Evolutionary conservation across 441 rosid species (phyloP), one percentile per base, ranked within the genome.

Genomic region (Jatropha podagrica): DNA sequence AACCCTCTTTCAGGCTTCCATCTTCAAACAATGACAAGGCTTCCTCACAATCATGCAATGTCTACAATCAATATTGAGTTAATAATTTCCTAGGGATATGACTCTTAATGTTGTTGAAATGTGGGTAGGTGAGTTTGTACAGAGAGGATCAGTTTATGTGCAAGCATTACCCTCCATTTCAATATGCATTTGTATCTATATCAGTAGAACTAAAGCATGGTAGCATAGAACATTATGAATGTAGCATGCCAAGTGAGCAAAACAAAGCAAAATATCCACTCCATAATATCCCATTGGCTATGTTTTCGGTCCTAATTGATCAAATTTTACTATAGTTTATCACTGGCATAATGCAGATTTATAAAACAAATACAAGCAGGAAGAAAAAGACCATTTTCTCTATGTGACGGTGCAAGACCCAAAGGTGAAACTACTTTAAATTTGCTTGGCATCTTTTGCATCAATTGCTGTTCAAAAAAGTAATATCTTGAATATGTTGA

Each of bases 11-110:
- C 59, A 76, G 54, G 46, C 71, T 81, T 68, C 80, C 87, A 79
- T 86, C 94, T 78, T 75, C 77, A 64, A 87, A 81, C 69, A 82
- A 84, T 65, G 81, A 76, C 46, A 92, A 78, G 71, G 89, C 92
- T 72, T 88, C 90, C 72, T 89, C 88, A 73, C 87, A 86, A 85
- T 95, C 98, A 80, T 82, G 86, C 85, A 95, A 75, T 27, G 98
- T 95, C 99, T 93, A 68, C 79, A 79, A 58, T 52, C 51, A 56
- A 18, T 20, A 20, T 2, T n/a, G 7, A 17, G 8, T 40, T 3
- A 51, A 62, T 62, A n/a, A 23, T 23, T 55, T 26, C 42, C 49
- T 38, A 27, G 7, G 23, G 1, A 60, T 61, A 63, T 49, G 13
- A 63, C 49, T 40, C 12, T 15, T 10, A 42, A 58, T n/a, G 14